Evolutionary conservation across 164 flowering plant genomes (phyloP).

Genomic region (Magnolia officinalis): DNA sequence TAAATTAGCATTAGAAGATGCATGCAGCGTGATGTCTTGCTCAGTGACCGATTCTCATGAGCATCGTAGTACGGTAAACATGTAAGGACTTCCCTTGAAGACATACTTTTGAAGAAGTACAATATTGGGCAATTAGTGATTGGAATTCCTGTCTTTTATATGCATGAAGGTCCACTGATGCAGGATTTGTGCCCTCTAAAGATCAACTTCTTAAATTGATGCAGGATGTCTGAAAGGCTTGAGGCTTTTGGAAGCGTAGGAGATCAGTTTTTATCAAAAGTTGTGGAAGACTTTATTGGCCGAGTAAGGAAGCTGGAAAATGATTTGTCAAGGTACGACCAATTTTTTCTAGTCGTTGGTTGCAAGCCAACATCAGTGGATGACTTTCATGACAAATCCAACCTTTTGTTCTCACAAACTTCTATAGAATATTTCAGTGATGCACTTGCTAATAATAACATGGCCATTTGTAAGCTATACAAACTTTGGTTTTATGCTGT

Average conservation of each 20-base stretch:
- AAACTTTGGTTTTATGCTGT: too few relatives aligned
- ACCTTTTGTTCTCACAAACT: neutral
- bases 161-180: neutral
- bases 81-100: slow-evolving; percentile 36
- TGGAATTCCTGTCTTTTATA: neutral
- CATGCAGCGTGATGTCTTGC: slow-evolving; percentile 51
- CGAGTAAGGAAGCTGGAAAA: slow-evolving; percentile 56
- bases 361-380: neutral
- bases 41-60: slow-evolving; percentile 21
- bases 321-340: slow-evolving; percentile 51
- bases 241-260: slow-evolving; percentile 29
- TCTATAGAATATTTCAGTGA: neutral
- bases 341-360: neutral
- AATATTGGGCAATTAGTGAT: neutral
- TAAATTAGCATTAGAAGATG: slow-evolving; percentile 63
- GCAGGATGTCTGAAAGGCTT: slow-evolving; percentile 44
- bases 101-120: neutral
- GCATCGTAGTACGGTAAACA: slow-evolving; percentile 19
- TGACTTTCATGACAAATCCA: neutral
- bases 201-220: neutral
- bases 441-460: too few relatives aligned
- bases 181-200: neutral
- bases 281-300: slow-evolving; percentile 42
- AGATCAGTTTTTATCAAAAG: slow-evolving; percentile 34
- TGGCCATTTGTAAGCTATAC: too few relatives aligned